These are phyloP conservation scores for Aspergillus coremiiformis DNA, from an alignment of 495 filamentous ascomycete species.

Conservation along the genomic window DNA sequence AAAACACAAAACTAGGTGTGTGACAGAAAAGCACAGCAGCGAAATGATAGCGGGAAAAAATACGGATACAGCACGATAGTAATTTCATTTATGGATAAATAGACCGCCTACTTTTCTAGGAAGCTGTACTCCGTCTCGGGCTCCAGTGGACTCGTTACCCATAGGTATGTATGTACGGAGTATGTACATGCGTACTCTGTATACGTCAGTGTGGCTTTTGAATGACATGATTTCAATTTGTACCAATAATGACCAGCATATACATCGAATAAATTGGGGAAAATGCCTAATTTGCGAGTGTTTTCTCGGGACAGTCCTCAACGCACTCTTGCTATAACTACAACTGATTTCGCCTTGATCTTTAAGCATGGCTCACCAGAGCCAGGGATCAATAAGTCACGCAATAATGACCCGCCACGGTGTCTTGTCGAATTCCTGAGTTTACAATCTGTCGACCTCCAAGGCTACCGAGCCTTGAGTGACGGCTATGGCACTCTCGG, in stretches of 20 bases:
- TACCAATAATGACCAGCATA: background rate
- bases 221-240: background rate
- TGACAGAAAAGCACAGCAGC: too few relatives aligned
- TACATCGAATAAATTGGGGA: background rate
- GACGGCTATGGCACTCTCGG: slow-evolving; percentile 86
- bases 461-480: slow-evolving; percentile 65
- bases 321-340: slow-evolving; percentile 76
- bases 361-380: slow-evolving; percentile 64
- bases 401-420: slow-evolving; percentile 46
- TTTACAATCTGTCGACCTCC: slow-evolving; percentile 55
- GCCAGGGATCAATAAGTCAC: slow-evolving; percentile 22
- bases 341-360: slow-evolving; percentile 69
- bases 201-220: background rate
- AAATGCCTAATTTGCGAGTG: slow-evolving; percentile 37
- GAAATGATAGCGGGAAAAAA: too few relatives aligned
- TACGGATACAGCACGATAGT: background rate
- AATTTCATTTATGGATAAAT: background rate
- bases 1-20: too few relatives aligned
- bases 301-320: slow-evolving; percentile 61
- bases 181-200: too few relatives aligned
- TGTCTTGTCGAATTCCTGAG: slow-evolving; percentile 84
- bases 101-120: slow-evolving; percentile 5
- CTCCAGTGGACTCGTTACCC: too few relatives aligned
- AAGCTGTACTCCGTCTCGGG: too few relatives aligned
- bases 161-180: too few relatives aligned